These are phyloP conservation scores for Vigna nakashimae DNA, from an alignment of 306 rosid species.

Conservation along the genomic window DNA sequence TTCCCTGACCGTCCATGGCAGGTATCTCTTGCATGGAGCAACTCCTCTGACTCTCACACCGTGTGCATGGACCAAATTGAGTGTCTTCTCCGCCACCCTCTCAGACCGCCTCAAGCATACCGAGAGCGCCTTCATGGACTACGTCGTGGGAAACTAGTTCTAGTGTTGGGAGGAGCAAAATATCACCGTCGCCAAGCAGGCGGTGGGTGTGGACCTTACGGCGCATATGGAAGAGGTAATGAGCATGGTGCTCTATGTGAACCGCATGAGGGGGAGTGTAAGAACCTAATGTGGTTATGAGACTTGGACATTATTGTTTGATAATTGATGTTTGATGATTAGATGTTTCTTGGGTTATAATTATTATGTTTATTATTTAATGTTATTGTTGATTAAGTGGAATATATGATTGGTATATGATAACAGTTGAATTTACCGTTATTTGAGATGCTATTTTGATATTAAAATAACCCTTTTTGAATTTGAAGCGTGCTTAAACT, in stretches of 20 bases:
- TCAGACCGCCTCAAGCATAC: slow-evolving; percentile 50
- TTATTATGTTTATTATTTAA: no score
- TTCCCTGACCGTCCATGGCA: slow-evolving; percentile 56
- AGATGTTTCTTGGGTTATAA: no score
- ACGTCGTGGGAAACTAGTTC: slow-evolving; percentile 52
- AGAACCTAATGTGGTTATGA: no score
- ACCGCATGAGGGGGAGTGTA: no score
- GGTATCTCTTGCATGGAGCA: slow-evolving; percentile 60
- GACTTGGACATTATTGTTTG: no score
- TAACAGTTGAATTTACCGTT: no score
- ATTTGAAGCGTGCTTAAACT: no score
- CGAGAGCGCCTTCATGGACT: slow-evolving; percentile 53
- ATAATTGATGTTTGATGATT: no score
- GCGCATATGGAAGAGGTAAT: slow-evolving; percentile 65
- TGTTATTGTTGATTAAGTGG: no score
- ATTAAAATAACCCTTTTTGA: no score
- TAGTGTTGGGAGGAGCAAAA: slow-evolving; percentile 40
- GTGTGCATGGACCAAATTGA: slow-evolving; percentile 62
- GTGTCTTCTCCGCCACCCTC: slow-evolving; percentile 58
- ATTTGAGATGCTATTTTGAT: no score
- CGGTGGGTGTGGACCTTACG: slow-evolving; percentile 47
- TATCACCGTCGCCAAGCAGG: slow-evolving; percentile 39
- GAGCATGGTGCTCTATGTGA: slow-evolving; percentile 42
- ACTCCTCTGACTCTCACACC: slow-evolving; percentile 42
- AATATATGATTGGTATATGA: no score